Conservation (phyloP, 371 early-diverging fungal species). For the Rhizopus stolonifer region DNA sequence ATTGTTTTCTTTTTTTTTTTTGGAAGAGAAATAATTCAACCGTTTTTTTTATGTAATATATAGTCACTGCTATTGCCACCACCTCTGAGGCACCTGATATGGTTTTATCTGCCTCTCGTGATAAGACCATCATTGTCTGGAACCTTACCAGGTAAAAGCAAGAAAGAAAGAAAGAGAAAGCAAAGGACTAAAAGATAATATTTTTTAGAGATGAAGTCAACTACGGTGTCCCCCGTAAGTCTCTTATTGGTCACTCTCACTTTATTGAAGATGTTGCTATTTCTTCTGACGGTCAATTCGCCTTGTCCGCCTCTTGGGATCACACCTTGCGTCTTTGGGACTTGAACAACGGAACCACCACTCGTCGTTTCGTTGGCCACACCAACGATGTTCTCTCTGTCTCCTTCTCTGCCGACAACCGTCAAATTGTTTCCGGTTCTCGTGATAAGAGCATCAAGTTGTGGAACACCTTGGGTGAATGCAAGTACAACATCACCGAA, state of each 20-base stretch:
- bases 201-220: conserved; percentile 69
- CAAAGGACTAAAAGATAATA: neutral
- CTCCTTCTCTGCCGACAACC: conserved; percentile 97
- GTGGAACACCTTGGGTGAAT: conserved; percentile 98
- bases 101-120: conserved; percentile 92
- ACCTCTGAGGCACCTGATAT: conserved; percentile 91
- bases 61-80: conserved; percentile 94
- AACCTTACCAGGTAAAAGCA: conserved; percentile 64
- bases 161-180: neutral
- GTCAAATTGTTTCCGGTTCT: conserved; percentile 94
- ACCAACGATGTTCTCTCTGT: conserved; percentile 93
- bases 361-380: conserved; percentile 93
- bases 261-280: conserved; percentile 93
- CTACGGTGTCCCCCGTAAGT: conserved; percentile 86
- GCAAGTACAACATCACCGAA: conserved; percentile 91
- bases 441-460: conserved; percentile 97
- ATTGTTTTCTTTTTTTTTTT: neutral
- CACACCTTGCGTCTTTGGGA: conserved; percentile 97
- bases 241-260: conserved; percentile 94
- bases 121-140: conserved; percentile 95
- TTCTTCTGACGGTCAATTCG: conserved; percentile 95
- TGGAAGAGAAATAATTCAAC: neutral
- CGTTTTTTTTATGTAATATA: neutral
- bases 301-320: conserved; percentile 96
- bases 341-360: conserved; percentile 85